Evolutionary conservation across 192 early-diverging fungal species (phyloP), one percentile per base, ranked within the genome.

Genomic region (Coemansia sp.): DNA sequence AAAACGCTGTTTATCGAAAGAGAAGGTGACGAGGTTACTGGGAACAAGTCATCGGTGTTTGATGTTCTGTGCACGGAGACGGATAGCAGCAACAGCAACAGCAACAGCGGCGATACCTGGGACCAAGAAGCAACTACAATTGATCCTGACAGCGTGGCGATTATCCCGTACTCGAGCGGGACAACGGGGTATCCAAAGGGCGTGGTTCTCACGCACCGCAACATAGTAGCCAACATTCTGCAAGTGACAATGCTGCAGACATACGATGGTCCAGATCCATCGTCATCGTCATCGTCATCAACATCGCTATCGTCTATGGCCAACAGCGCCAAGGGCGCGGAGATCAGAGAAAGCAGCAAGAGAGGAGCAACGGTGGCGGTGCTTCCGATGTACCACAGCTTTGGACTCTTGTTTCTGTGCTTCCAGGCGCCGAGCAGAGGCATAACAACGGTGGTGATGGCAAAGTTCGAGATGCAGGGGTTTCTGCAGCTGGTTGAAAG

Each of bases 321-420:
- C 32, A 59, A 49, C 61, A 69, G 53, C 47, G 26, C 23, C 13
- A 48, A 39, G 11, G 41, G 21, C 12, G n/a, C 49, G 10, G 12
- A 39, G 19, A 10, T 38, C 7, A 18, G 23, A 58, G 32, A 32
- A 57, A 38, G 37, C 48, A 12, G 4, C 19, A 18, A 61, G 13
- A 7, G 39, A 6, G 57, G 66, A 32, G 69, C 76, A 0, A 66
- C 50, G 23, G 65, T 71, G 5, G 68, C 71, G 1, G 68, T 81
- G 41, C 73, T 81, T 52, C 95, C 95, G 1, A 89, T 94, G 64
- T 92, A 84, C 70, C 90, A 92, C 64, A 86, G 83, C 48, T 81
- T 64, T 50, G 78, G 78, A 11, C 73, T 81, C 6, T 45, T 65
- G 19, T 70, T 74, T 37, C 58, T 72, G 3, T 75, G 69, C 32